These are phyloP conservation scores for Casuarina cunninghamiana DNA, from an alignment of 306 rosid species.

Conservation along the genomic window DNA sequence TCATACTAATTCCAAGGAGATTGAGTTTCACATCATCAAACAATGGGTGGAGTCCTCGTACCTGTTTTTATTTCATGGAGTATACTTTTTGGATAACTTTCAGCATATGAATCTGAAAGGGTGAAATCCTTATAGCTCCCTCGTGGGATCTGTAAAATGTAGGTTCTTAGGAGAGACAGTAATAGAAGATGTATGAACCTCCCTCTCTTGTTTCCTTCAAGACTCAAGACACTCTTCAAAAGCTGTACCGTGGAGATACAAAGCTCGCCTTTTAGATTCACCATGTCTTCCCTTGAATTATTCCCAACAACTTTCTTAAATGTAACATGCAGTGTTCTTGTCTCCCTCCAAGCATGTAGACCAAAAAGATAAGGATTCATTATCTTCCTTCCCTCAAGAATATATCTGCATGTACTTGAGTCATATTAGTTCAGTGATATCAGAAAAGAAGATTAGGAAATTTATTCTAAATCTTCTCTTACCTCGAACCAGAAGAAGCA, in stretches of 20 bases:
- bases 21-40: neutral
- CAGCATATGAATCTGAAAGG: slow-evolving; percentile 3
- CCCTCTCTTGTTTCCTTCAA: slow-evolving; percentile 28
- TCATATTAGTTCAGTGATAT: neutral
- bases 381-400: slow-evolving; percentile 39
- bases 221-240: slow-evolving; percentile 33
- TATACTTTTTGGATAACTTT: slow-evolving; percentile 20
- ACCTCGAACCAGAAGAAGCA: slow-evolving; percentile 40
- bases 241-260: slow-evolving; percentile 28
- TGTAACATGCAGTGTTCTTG: slow-evolving; percentile 30
- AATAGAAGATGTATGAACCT: slow-evolving; percentile 25
- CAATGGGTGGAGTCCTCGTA: slow-evolving; percentile 2
- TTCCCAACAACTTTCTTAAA: slow-evolving; percentile 28
- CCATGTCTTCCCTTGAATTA: slow-evolving; percentile 16
- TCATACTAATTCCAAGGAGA: neutral
- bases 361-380: slow-evolving; percentile 35
- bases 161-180: slow-evolving; percentile 33
- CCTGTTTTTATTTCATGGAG: slow-evolving; percentile 34
- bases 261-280: slow-evolving; percentile 29
- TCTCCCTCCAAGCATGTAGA: slow-evolving; percentile 33
- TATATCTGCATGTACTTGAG: slow-evolving; percentile 28
- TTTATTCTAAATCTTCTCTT: neutral
- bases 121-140: slow-evolving; percentile 6
- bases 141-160: slow-evolving; percentile 37
- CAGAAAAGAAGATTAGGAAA: neutral